Percentiles rank a stretch among this genome's conserved stretches.
Evolutionary conservation across 345 rosid genomes (phyloP).

Genomic region (Dipteronia sinensis): DNA sequence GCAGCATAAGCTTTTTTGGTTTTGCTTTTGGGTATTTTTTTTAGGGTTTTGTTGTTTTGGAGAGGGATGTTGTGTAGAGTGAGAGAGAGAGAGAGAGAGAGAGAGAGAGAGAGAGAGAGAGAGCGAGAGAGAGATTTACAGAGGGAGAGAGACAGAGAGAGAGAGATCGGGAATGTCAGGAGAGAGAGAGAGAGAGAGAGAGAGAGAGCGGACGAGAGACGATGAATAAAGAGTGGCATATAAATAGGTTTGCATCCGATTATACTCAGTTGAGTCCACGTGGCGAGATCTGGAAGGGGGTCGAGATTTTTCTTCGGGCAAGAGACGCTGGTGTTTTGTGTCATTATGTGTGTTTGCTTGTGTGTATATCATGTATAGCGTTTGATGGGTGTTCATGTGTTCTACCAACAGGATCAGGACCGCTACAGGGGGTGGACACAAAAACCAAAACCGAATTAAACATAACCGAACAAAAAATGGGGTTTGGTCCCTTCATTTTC

Average conservation of each 20-base stretch:
- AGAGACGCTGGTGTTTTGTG: too few relatives aligned
- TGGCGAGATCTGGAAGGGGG: slow-evolving; percentile 50
- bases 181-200: slow-evolving; percentile 29
- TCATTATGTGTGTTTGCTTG: too few relatives aligned
- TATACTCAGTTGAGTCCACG: slow-evolving; percentile 50
- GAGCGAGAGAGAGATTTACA: slow-evolving; percentile 17
- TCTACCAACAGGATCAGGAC: neutral
- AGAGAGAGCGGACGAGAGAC: slow-evolving; percentile 54
- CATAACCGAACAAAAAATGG: too few relatives aligned
- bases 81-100: slow-evolving; percentile 15
- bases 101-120: slow-evolving; percentile 24
- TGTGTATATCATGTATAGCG: neutral
- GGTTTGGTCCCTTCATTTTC: too few relatives aligned
- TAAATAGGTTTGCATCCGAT: slow-evolving; percentile 99
- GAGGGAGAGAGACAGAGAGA: slow-evolving; percentile 5
- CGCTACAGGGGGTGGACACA: neutral
- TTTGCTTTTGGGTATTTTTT: neutral
- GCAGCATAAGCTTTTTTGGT: neutral
- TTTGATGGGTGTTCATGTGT: neutral
- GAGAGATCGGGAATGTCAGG: slow-evolving; percentile 27
- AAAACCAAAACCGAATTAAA: too few relatives aligned
- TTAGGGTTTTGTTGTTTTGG: slow-evolving; percentile 27
- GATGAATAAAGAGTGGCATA: slow-evolving; percentile 68
- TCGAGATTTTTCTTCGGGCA: neutral
- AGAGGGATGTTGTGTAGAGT: slow-evolving; percentile 12